phyloP scores from a whole-genome alignment of 2,329 filamentous ascomycete species.

The Clarireedia paspali region DNA sequence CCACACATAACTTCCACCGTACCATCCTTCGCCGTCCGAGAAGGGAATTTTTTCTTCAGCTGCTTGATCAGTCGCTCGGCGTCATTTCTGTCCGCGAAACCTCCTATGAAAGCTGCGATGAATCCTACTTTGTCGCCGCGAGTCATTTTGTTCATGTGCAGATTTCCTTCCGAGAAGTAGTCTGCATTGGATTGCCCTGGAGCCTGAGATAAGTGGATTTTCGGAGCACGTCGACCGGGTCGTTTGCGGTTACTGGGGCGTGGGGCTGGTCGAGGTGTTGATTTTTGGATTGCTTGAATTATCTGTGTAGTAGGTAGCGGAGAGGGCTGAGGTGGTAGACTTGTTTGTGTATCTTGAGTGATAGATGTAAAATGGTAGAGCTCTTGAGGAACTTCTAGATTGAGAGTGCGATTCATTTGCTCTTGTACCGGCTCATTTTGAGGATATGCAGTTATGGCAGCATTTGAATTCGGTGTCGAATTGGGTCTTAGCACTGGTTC shows the following conservation, averaged over 20 bases:
- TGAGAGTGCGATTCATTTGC: background rate
- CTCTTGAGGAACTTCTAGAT: background rate
- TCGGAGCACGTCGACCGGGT: background rate
- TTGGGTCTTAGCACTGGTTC: background rate
- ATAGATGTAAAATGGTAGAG: background rate
- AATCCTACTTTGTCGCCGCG: background rate
- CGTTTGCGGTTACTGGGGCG: background rate
- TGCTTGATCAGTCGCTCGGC: background rate
- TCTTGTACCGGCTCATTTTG: background rate
- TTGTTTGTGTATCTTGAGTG: background rate
- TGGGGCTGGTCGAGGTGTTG: background rate
- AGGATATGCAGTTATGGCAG: background rate
- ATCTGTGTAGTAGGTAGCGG: background rate
- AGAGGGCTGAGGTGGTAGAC: background rate
- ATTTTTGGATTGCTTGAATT: background rate
- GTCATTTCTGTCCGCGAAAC: background rate
- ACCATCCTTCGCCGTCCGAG: background rate
- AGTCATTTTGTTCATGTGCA: background rate
- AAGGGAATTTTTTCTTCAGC: background rate
- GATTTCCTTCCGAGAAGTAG: background rate
- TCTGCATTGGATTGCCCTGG: background rate
- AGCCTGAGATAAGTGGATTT: background rate
- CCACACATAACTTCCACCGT: slow-evolving; percentile 1
- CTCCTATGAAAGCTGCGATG: background rate
- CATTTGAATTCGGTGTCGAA: background rate